A percentile compares a stretch with the other conserved stretches of the same genome.
Evolutionary conservation across 257 asterid species (phyloP).

Genomic region (Coffea canephora): DNA sequence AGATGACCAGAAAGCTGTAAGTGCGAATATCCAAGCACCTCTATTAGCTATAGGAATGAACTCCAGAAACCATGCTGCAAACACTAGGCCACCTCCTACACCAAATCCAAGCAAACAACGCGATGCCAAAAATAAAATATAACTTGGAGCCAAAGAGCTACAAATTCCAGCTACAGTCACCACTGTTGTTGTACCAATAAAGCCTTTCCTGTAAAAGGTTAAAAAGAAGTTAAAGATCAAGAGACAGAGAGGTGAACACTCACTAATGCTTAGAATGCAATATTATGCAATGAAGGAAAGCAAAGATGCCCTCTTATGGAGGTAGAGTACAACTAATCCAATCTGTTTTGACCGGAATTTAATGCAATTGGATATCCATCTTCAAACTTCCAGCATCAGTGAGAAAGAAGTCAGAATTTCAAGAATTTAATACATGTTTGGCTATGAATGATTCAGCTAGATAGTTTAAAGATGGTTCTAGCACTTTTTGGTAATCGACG

Average conservation of each 20-base stretch:
- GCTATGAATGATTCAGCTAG: not conserved
- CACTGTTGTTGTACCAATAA: conserved; percentile 43
- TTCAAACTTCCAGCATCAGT: no score
- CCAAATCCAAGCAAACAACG: conserved; percentile 50
- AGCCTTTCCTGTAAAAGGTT: conserved; percentile 56
- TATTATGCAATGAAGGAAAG: not conserved
- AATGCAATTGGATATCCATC: no score
- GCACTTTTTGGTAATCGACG: not conserved
- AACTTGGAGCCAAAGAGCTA: conserved; percentile 68
- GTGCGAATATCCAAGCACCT: conserved; percentile 43
- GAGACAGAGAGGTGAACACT: not conserved
- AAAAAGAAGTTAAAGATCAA: no score
- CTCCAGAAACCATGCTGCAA: conserved; percentile 47
- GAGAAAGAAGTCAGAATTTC: not conserved
- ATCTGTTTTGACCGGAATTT: no score
- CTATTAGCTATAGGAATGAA: conserved; percentile 38
- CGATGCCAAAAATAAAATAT: conserved; percentile 23
- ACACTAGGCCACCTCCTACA: conserved; percentile 44
- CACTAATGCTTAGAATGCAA: conserved; percentile 1
- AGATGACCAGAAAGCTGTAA: conserved; percentile 35
- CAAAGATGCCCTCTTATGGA: no score
- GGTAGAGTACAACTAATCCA: no score
- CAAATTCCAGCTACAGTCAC: conserved; percentile 57
- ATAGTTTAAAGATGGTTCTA: not conserved
- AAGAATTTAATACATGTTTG: not conserved